Base-by-base conservation (phyloP, 257 asterid species). In the Thymus quinquecostatus region DNA sequence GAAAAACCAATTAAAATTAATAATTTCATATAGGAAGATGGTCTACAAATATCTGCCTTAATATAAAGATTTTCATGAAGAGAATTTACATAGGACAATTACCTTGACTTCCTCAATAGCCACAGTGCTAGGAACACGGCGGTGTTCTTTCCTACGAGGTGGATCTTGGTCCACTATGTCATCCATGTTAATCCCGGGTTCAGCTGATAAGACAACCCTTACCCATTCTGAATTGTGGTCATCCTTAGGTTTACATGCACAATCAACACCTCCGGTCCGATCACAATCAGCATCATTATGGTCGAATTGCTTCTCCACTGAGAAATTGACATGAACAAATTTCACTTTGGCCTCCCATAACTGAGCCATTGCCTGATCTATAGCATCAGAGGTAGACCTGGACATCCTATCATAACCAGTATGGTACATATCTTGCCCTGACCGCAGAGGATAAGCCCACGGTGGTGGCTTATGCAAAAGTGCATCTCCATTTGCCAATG, bases 101-200 rank as follows among this genome's bases (percentile, higher is more conserved):
- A 94, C 99, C 99, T 94, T 91, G 71, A 91, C 99, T 88, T 94
- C 97, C 84, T 88, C 99, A 12, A 95, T 89, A 79, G 99, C 99
- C 72, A 95, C 90, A 14, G 99, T 95, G 80, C 99, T 95, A 53
- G 99, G 98, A 78, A 95, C 99, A 61, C 99, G 97, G 12, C 99
- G 98, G 72, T 95, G 99, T 83, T 95, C 97, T 71, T 88, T 95
- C 76, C 91, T 86, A 43, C 96, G 86, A 43, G 89, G 96, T 50
- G 90, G 96, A 74, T 86, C 96, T 85, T 88, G 99, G 79, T 92
- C 95, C 79, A 88, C 85, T 62, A 95, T 84, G 83, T 95, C 99
- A 79, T 95, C 96, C 97, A 92, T 89, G 81, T 91, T 86, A 79
- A 88, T 89, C 79, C 97, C 99, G 76, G 98, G 94, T 82, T 95